Evolutionary conservation across 148 eudicot species (phyloP).

Genomic region (Rhododendron mucronatum): DNA sequence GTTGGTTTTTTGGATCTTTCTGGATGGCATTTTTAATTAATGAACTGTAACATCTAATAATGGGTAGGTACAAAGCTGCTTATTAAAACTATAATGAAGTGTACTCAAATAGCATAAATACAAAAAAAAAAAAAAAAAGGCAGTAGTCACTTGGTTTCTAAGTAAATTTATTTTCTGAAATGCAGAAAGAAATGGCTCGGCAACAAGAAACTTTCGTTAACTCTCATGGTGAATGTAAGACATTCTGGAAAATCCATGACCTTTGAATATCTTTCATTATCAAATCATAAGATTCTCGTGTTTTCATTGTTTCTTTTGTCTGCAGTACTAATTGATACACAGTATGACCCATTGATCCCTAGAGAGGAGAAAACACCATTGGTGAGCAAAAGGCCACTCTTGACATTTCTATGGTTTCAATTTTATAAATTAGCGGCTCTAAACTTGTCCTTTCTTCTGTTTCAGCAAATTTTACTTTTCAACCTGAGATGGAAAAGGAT

Average conservation of each 20-base stretch:
- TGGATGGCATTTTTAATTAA: neutral
- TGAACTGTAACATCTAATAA: neutral
- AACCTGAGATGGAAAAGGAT: slow-evolving; percentile 68
- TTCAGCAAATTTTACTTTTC: slow-evolving; percentile 53
- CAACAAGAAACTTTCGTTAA: slow-evolving; percentile 42
- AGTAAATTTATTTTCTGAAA: neutral
- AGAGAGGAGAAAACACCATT: slow-evolving; percentile 60
- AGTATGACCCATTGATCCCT: slow-evolving; percentile 58
- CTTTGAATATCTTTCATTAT: neutral
- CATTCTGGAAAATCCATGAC: neutral
- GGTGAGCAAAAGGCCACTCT: slow-evolving; percentile 40
- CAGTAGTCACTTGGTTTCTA: neutral
- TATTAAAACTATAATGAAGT: neutral
- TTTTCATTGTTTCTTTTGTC: neutral
- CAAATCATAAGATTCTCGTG: neutral
- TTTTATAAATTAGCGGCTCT: neutral
- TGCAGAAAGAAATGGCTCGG: slow-evolving; percentile 62
- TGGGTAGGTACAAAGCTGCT: neutral
- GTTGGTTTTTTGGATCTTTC: slow-evolving; percentile 25
- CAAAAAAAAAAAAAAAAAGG: neutral
- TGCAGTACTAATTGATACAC: slow-evolving; percentile 74
- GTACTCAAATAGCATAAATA: neutral
- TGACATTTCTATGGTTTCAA: neutral
- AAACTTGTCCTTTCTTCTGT: neutral
- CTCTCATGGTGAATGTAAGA: slow-evolving; percentile 92